Evolutionary conservation across 2,329 filamentous ascomycete species (phyloP).

Genomic region (Cladosporium sp.): DNA sequence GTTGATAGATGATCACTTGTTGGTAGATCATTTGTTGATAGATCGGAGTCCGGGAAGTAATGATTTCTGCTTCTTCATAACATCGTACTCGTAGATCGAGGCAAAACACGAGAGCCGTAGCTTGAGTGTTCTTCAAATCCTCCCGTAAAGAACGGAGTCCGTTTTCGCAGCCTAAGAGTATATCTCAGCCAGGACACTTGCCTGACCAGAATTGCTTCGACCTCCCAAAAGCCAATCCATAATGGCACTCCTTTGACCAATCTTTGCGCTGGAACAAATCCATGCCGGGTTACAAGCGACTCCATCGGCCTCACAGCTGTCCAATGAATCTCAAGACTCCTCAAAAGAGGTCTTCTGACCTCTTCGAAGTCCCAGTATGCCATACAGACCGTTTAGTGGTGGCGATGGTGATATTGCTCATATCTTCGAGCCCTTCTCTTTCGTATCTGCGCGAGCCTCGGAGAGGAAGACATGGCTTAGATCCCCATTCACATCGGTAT

Average conservation of each 20-base stretch:
- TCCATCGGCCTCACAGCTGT: background rate
- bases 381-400: background rate
- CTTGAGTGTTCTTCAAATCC: background rate
- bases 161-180: background rate
- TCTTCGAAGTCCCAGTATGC: no score
- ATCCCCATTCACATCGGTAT: slow-evolving; percentile 7
- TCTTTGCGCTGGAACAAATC: background rate
- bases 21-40: background rate
- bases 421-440: background rate
- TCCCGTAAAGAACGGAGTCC: background rate
- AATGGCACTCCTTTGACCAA: background rate
- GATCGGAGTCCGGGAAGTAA: no score
- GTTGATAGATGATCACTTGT: background rate
- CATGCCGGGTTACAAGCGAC: background rate
- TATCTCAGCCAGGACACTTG: background rate
- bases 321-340: background rate
- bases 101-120: background rate
- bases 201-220: background rate
- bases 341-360: background rate
- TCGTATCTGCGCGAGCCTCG: background rate
- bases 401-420: background rate
- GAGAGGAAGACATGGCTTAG: slow-evolving; percentile 10
- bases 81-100: background rate
- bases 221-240: background rate
- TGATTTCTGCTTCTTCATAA: no score